These are phyloP conservation scores for Periconia digitata DNA, from an alignment of 2,329 filamentous ascomycete genomes.

Conservation along the genomic window DNA sequence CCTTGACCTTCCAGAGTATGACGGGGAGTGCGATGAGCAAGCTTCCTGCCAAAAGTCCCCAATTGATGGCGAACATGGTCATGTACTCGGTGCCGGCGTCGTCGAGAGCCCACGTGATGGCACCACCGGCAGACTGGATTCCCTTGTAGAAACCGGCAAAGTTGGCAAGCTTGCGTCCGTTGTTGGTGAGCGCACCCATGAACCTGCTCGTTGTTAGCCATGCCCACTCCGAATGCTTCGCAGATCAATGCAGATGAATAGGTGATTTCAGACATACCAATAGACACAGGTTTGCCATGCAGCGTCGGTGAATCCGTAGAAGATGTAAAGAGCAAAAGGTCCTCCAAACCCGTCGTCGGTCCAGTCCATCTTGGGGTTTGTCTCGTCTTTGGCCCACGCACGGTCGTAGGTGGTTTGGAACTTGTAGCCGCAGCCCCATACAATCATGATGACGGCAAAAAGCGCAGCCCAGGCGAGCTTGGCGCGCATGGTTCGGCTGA, in stretches of 20 bases:
- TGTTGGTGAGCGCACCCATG: slow-evolving; percentile 93
- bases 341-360: slow-evolving; percentile 67
- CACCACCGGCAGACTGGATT: slow-evolving; percentile 84
- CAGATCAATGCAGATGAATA: too few relatives aligned
- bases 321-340: slow-evolving; percentile 86
- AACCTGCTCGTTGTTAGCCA: slow-evolving; percentile 56
- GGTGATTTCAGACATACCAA: slow-evolving; percentile 59
- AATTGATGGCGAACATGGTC: slow-evolving; percentile 72
- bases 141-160: slow-evolving; percentile 89
- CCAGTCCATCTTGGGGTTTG: slow-evolving; percentile 62
- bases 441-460: slow-evolving; percentile 69
- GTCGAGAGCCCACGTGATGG: slow-evolving; percentile 74
- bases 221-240: background rate
- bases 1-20: slow-evolving; percentile 76
- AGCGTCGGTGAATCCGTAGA: slow-evolving; percentile 87
- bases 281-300: slow-evolving; percentile 89
- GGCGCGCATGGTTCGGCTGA: slow-evolving; percentile 69
- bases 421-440: slow-evolving; percentile 83
- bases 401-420: slow-evolving; percentile 67
- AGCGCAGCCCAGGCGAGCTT: slow-evolving; percentile 64
- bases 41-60: slow-evolving; percentile 74
- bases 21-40: slow-evolving; percentile 77
- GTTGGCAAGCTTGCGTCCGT: slow-evolving; percentile 87
- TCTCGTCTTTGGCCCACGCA: slow-evolving; percentile 27
- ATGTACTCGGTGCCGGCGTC: slow-evolving; percentile 61